Base-by-base conservation (phyloP, 768 basidiomycete species). In the Collybiopsis confluens region DNA sequence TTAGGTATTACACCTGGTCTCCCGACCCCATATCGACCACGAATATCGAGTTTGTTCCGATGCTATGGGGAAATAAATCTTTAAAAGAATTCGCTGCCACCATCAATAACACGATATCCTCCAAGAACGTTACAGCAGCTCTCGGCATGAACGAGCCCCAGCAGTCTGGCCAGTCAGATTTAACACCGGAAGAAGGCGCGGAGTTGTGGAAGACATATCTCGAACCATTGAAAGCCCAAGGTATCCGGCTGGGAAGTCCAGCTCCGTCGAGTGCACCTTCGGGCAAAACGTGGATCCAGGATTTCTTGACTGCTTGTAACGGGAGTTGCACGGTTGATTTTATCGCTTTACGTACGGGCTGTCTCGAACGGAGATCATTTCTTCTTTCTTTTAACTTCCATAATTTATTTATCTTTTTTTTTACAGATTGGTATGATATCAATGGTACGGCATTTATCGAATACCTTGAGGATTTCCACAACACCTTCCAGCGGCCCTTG, bases 1-100 rank as follows among this genome's bases (percentile, higher is more conserved):
- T n/a, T 46, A 78, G 77, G 77, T 81, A 81, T 61, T 81, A 81
- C 59, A 75, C 78, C 2, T 81, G 80, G 79, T 70, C 72, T 4
- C 62, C 73, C 1, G 65, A 50, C 43, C 62, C 72, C 4, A 58
- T 62, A 2, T 28, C 55, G 21, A 55, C 65, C n/a, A 64, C 73
- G 4, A 58, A 66, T 56, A 66, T 82, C 21, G 80, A 82, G 57
- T 82, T 78, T 58, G 76, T 79, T 0, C 79, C 81, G 20, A 78
- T 81, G 77, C 71, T 82, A 5, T 81, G 81, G 80, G 80, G 81
- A 16, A 45, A 60, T 16, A 59, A 24, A 18, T 61, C 74, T 16
- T 59, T 74, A n/a, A 61, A 68, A 23, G 63, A 75, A 15, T 82
- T 75, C 62, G 62, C 66, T 18, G 58, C 64, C 10, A 69, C 68